A percentile compares a stretch with the other conserved stretches of the same genome.
These are phyloP conservation scores for Suillus luteus DNA, from an alignment of 768 basidiomycete species.

Conservation along the genomic window DNA sequence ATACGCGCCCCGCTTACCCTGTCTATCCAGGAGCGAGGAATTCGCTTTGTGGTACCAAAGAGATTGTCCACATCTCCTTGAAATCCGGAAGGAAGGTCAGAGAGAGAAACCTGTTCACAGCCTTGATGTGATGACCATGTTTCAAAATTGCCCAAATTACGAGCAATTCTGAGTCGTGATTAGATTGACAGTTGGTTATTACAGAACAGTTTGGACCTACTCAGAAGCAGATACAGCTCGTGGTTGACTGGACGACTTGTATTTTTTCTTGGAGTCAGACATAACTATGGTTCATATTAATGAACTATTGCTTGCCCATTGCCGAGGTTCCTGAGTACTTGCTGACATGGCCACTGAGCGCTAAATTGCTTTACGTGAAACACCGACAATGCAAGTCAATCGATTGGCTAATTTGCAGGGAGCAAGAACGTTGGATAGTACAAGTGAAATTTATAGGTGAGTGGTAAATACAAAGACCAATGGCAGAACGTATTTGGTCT, in stretches of 20 bases:
- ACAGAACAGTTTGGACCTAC: slow-evolving; percentile 28
- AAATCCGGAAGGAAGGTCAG: slow-evolving; percentile 45
- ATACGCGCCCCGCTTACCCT: slow-evolving; percentile 30
- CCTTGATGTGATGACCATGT: slow-evolving; percentile 51
- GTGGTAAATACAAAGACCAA: not conserved
- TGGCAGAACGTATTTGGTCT: not conserved
- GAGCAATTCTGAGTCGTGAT: slow-evolving; percentile 44
- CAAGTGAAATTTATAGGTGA: not conserved
- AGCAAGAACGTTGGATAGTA: not conserved
- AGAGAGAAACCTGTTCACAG: slow-evolving; percentile 50
- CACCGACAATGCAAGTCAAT: too few relatives aligned
- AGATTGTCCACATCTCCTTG: slow-evolving; percentile 39
- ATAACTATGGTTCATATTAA: slow-evolving; percentile 5
- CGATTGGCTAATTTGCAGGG: not conserved
- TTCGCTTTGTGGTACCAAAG: slow-evolving; percentile 37
- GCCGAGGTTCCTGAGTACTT: not conserved
- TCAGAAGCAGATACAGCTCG: slow-evolving; percentile 50
- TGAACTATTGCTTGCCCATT: not conserved
- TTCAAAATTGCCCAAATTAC: slow-evolving; percentile 50
- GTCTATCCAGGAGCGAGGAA: slow-evolving; percentile 47
- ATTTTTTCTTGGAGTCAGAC: slow-evolving; percentile 16
- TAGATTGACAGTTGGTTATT: not conserved
- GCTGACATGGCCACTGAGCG: not conserved
- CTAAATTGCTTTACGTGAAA: not conserved
- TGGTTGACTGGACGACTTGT: slow-evolving; percentile 23